Conservation (phyloP, 768 basidiomycete species). For the Neoboletus magnificus region DNA sequence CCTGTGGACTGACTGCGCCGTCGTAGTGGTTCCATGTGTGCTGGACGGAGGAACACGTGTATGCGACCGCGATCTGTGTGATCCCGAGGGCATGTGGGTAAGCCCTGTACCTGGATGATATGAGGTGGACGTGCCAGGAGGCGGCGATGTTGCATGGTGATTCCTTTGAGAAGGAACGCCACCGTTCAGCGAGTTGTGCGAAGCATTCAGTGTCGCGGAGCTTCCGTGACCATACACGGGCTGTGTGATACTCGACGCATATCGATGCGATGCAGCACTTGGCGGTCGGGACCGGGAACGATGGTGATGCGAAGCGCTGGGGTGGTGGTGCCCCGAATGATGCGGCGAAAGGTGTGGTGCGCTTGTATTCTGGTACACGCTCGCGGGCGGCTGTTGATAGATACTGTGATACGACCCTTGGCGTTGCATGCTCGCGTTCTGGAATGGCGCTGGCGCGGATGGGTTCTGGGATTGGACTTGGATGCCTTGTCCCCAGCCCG, state of each 20-base stretch:
- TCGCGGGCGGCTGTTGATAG: constrained; percentile 7
- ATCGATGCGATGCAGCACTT: constrained; percentile 31
- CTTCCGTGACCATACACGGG: constrained; percentile 26
- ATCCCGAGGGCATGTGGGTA: constrained; percentile 5
- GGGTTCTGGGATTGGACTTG: constrained; percentile 1
- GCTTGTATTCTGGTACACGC: constrained; percentile 11
- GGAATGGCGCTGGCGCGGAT: background rate
- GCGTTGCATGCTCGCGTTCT: constrained; percentile 12
- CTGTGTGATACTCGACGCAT: constrained; percentile 26
- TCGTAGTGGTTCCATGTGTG: background rate
- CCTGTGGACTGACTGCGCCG: background rate
- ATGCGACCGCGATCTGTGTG: constrained; percentile 19
- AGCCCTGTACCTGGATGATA: constrained; percentile 4
- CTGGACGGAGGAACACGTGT: constrained; percentile 7
- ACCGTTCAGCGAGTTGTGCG: constrained; percentile 20
- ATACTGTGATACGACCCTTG: constrained; percentile 18
- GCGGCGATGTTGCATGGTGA: constrained; percentile 9
- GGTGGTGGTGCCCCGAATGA: constrained; percentile 7
- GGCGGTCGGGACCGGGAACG: constrained; percentile 29
- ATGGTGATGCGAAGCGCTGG: constrained; percentile 17
- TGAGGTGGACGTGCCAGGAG: constrained; percentile 4
- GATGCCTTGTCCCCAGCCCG: constrained; percentile 6
- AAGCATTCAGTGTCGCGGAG: constrained; percentile 19
- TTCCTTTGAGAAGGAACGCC: constrained; percentile 9
- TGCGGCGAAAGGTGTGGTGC: constrained; percentile 12